Base-by-base conservation (phyloP, 2,329 filamentous ascomycete genomes). In the Aspergillus spinulosporus region DNA sequence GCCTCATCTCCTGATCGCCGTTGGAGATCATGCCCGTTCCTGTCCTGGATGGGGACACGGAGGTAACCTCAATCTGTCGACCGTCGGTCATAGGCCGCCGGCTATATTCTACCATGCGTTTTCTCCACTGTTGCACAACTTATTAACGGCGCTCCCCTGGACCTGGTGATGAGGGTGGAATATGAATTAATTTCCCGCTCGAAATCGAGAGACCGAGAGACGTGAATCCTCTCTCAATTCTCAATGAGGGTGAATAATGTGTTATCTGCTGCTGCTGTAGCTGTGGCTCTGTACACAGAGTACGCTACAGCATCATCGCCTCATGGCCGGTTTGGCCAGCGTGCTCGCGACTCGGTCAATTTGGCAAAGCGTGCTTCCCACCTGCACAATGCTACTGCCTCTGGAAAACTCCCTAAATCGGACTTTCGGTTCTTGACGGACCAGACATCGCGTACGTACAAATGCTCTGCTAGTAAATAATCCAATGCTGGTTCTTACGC, bases 401-500 rank as follows among this genome's bases (percentile, higher is more conserved):
- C 63, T 26, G 48, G 60, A 5, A 37, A 43, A 0, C 61, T 58
- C 9, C 54, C 63, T 3, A 54, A 62, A 2, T 59, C 64, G 3
- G 59, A 65, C 4, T 70, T 65, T 42, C 67, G 67, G 3, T 71
- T 69, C 47, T 42, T 69, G 40, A 66, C 31, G 36, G 51, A 63
- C 11, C 47, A 66, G 9, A 70, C 69, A 1, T 59, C 66, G 56
- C 52, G 68, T 71, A 58, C 44, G 67, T 56, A n/a, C 21, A 11
- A 15, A n/a, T 44, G 0, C 3, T 11, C 12, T 14, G 8, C 26
- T 1, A n/a, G 29, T 12, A 9, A 14, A 14, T 15, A 12, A 40
- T 37, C 34, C 29, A 42, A 31, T 34, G 45, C 11, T 9, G 29
- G n/a, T 26, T 11, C 52, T 37, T 37, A 12, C 34, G 4, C 4